Base-by-base conservation (phyloP, 2,329 filamentous ascomycete genomes). In the Verticillium albo-atrum region DNA sequence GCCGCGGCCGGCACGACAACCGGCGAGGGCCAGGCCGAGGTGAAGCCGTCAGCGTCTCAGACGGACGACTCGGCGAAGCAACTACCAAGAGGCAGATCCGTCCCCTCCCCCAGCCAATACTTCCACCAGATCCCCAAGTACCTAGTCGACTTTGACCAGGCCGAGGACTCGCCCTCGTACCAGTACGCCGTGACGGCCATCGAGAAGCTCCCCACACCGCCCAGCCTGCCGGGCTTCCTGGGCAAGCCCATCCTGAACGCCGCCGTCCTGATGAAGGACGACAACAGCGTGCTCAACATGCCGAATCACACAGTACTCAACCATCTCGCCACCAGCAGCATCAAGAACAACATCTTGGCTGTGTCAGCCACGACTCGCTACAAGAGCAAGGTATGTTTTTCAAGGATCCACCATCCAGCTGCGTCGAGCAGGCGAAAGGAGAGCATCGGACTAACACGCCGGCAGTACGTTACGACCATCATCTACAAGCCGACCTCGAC, bases 361-460 rank as follows among this genome's bases (percentile, higher is more conserved):
- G 96, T 96, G 6, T 97, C 93, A 69, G 94, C 92, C 15, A 99
- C 95, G 5, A 99, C 95, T n/a, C 85, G 95, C 73, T 99, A 98
- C 74, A 96, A 92, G 78, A 89, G 91, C 75, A 99, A 99, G 86
- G 91, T 91, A 70, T 59, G 80, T 68, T n/a, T n/a, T n/a, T n/a
- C n/a, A n/a, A n/a, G n/a, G n/a, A n/a, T n/a, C n/a, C n/a, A n/a
- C n/a, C n/a, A n/a, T n/a, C n/a, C n/a, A n/a, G n/a, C n/a, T n/a
- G n/a, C n/a, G n/a, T n/a, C n/a, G 17, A 17, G 17, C 6, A 4
- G n/a, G 9, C 3, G 5, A n/a, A 37, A 17, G 3, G 15, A 6
- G 37, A 6, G 7, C 5, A 20, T 6, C n/a, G 10, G 23, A 10
- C 42, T 47, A 47, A 47, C 20, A 23, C n/a, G 42, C 23, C 17